phyloP scores from a whole-genome alignment of 345 rosid species.

The Noccaea bulbosa region DNA sequence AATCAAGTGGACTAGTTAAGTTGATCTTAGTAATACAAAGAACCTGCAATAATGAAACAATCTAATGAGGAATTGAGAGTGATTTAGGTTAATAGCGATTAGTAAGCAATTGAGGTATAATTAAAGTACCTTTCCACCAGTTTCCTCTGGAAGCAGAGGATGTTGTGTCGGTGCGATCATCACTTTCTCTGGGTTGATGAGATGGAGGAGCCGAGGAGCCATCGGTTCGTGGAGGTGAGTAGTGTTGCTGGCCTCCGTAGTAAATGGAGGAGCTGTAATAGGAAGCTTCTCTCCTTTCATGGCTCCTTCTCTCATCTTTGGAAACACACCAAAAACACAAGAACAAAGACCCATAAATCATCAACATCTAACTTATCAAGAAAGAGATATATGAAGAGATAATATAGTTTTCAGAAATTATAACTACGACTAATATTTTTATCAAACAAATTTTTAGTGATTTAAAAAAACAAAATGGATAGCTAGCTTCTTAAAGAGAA shows the following conservation, averaged over 20 bases:
- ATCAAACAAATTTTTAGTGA: background rate
- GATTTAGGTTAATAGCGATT: background rate
- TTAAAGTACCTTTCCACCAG: constrained; percentile 87
- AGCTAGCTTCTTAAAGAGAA: no score
- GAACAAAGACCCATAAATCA: background rate
- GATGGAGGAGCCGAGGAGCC: constrained; percentile 23
- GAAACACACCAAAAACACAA: constrained; percentile 1
- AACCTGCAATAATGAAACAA: constrained; percentile 37
- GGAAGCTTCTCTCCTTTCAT: constrained; percentile 57
- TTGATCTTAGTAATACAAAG: constrained; percentile 40
- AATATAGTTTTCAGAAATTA: background rate
- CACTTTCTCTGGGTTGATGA: constrained; percentile 42
- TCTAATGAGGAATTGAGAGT: background rate
- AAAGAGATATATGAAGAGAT: background rate
- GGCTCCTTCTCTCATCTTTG: constrained; percentile 36
- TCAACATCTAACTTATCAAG: background rate
- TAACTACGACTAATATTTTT: background rate
- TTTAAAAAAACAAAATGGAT: no score
- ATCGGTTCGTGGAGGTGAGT: constrained; percentile 59
- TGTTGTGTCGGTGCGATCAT: constrained; percentile 40
- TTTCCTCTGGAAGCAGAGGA: constrained; percentile 79
- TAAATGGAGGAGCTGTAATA: constrained; percentile 81
- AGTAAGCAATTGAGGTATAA: background rate
- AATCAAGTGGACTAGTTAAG: constrained; percentile 24
- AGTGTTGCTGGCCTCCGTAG: constrained; percentile 93